These are phyloP conservation scores for Yamadazyma taylorii DNA, from an alignment of 1,139 yeast species.

Conservation along the genomic window DNA sequence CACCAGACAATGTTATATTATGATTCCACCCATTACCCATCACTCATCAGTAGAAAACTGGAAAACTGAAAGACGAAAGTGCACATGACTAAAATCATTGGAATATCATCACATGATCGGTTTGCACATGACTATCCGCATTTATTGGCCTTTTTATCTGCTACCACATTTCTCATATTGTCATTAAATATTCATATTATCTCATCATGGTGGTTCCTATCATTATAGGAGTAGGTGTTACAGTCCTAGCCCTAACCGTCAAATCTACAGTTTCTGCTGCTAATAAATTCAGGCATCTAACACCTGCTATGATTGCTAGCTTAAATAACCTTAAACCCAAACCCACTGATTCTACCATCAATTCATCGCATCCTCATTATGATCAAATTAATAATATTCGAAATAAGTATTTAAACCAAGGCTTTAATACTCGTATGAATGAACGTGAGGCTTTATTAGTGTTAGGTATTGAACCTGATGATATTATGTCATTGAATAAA, in stretches of 20 bases:
- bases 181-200: neutral
- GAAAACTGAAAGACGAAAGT: too few species aligned
- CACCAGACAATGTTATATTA: too few species aligned
- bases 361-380: slow-evolving; percentile 23
- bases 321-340: slow-evolving; percentile 41
- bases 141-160: too few species aligned
- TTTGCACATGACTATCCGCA: neutral
- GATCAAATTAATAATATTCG: slow-evolving; percentile 23
- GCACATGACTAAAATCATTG: too few species aligned
- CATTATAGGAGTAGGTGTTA: slow-evolving; percentile 56
- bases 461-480: slow-evolving; percentile 54
- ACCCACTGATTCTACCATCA: slow-evolving; percentile 16
- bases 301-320: slow-evolving; percentile 57
- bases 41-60: too few species aligned
- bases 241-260: slow-evolving; percentile 52
- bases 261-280: slow-evolving; percentile 51
- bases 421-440: slow-evolving; percentile 54
- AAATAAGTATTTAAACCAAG: slow-evolving; percentile 40
- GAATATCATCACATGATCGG: too few species aligned
- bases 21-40: too few species aligned
- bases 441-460: slow-evolving; percentile 60
- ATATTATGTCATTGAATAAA: slow-evolving; percentile 45
- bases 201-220: slow-evolving; percentile 43
- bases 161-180: too few species aligned
- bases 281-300: slow-evolving; percentile 40